phyloP scores from a whole-genome alignment of 2,329 filamentous ascomycete genomes.

The Lasiodiplodia sp. region DNA sequence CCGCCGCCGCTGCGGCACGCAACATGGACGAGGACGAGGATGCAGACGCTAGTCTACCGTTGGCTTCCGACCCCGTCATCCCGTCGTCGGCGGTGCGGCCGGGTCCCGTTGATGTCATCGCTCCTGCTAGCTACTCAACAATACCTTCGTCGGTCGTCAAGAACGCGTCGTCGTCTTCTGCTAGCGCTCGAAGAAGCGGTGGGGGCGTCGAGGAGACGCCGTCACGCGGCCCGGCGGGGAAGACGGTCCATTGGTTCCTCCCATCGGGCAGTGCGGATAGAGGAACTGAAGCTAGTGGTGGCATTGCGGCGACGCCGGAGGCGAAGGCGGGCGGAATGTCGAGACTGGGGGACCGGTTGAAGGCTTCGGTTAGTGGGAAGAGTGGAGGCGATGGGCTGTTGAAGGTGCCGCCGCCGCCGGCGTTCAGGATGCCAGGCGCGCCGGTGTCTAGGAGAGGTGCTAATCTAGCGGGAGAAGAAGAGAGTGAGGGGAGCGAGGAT shows the following conservation, averaged over 20 bases:
- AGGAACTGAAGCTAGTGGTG: background rate
- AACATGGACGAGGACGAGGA: constrained; percentile 30
- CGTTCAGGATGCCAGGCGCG: background rate
- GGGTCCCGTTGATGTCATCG: constrained; percentile 36
- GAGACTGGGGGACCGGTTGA: constrained; percentile 11
- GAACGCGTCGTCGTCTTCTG: constrained; percentile 21
- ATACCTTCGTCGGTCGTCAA: constrained; percentile 34
- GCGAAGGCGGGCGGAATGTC: background rate
- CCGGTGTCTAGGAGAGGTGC: background rate
- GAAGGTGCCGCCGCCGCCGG: background rate
- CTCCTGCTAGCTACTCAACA: constrained; percentile 35
- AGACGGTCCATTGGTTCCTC: constrained; percentile 30
- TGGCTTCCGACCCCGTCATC: constrained; percentile 45
- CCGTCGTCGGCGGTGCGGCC: constrained; percentile 50
- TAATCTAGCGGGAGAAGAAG: background rate
- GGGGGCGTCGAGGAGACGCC: constrained; percentile 52
- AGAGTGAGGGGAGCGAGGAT: constrained; percentile 18
- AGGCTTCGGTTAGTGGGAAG: background rate
- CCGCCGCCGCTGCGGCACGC: constrained; percentile 34
- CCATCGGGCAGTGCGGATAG: background rate
- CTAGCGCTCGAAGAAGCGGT: constrained; percentile 9
- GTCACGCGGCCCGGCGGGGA: constrained; percentile 47
- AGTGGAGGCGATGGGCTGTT: background rate
- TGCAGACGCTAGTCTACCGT: constrained; percentile 34
- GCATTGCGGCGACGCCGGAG: constrained; percentile 1